Percentiles rank a stretch among this genome's conserved stretches.
Evolutionary conservation across 169 alveolate genomes (phyloP).

Genomic region (Amoebophrya sp.): DNA sequence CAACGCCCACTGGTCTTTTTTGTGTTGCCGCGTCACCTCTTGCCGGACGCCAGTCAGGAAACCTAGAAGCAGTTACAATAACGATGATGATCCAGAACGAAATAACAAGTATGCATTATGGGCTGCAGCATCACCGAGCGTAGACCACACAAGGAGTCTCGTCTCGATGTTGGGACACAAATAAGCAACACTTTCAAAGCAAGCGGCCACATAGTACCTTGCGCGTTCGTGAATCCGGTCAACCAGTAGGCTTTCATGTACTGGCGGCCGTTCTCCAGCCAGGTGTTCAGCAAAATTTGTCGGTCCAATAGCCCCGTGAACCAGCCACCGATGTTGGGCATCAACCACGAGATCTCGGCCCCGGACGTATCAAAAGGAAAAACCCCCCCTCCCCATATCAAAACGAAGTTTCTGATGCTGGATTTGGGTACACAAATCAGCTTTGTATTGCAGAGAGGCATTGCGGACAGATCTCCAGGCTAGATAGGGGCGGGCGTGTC

Average conservation of each 20-base stretch:
- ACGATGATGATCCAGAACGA: not conserved
- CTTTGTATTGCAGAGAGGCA: too few species aligned
- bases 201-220: too few species aligned
- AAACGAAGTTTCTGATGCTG: too few species aligned
- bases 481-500: too few species aligned
- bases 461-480: too few species aligned
- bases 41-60: conserved; percentile 92
- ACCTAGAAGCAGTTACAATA: conserved; percentile 66
- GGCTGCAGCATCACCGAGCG: too few species aligned
- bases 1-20: conserved; percentile 83
- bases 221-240: conserved; percentile 86
- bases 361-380: too few species aligned
- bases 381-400: too few species aligned
- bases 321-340: conserved; percentile 89
- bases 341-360: conserved; percentile 93
- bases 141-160: too few species aligned
- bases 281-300: conserved; percentile 78
- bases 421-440: too few species aligned
- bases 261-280: conserved; percentile 83
- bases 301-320: conserved; percentile 83
- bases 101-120: not conserved
- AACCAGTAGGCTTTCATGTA: conserved; percentile 76
- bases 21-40: conserved; percentile 81
- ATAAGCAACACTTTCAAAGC: too few species aligned
- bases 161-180: too few species aligned